Evolutionary conservation across 1,284 basidiomycete species (phyloP).

Genomic region (Cerrena zonata): DNA sequence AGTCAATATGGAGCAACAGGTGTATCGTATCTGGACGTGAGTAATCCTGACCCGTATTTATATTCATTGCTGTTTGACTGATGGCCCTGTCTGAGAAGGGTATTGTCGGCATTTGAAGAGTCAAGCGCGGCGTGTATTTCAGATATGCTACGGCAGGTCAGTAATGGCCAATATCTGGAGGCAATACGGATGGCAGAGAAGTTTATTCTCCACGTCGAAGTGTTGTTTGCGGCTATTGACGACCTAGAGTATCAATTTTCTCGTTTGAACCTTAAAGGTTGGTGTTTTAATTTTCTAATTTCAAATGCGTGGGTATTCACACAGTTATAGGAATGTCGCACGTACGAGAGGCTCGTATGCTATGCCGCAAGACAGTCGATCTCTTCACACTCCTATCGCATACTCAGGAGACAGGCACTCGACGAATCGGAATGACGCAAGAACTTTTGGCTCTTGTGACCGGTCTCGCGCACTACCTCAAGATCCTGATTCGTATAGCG

Average conservation of each 20-base stretch:
- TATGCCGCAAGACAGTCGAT: conserved; percentile 98
- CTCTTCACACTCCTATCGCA: conserved; percentile 96
- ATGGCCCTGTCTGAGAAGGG: conserved; percentile 37
- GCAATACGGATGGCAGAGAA: conserved; percentile 97
- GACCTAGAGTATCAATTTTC: conserved; percentile 89
- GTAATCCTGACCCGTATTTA: conserved; percentile 15
- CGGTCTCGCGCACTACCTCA: conserved; percentile 96
- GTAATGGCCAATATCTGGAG: conserved; percentile 91
- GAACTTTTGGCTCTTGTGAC: conserved; percentile 97
- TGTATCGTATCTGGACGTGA: conserved; percentile 97
- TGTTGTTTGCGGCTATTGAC: conserved; percentile 94
- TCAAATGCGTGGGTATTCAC: background rate
- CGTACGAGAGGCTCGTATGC: conserved; percentile 94
- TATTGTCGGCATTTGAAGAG: conserved; percentile 96
- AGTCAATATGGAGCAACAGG: conserved; percentile 91
- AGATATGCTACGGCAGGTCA: conserved; percentile 96
- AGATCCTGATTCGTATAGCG: conserved; percentile 97
- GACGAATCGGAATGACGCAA: conserved; percentile 92
- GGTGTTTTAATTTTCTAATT: conserved; percentile 19
- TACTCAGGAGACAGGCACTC: conserved; percentile 85
- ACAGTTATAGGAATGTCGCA: conserved; percentile 98
- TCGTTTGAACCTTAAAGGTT: conserved; percentile 79
- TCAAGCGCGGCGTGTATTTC: conserved; percentile 98
- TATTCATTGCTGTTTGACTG: background rate
- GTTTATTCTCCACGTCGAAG: conserved; percentile 97